A percentile compares a stretch with the other conserved stretches of the same genome.
Conservation (phyloP, 768 basidiomycete species). For the Boletus patriciae region DNA sequence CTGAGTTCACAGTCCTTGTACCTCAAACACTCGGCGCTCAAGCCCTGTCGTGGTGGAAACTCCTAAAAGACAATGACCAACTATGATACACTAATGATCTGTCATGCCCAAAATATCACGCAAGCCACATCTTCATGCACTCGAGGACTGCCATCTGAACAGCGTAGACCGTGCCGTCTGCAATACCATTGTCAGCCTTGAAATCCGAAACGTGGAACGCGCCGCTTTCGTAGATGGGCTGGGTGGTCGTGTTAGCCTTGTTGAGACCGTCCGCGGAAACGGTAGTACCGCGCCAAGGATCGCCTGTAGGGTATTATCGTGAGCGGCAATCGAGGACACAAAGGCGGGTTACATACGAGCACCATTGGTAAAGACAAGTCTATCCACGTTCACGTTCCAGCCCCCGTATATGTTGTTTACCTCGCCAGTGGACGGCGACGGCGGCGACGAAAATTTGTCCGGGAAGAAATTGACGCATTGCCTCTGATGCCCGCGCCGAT, state of each 20-base stretch:
- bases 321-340: not conserved
- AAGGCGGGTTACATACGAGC: conserved; percentile 43
- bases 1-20: too few relatives aligned
- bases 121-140: conserved; percentile 59
- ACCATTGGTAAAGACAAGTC: conserved; percentile 71
- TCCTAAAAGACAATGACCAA: too few relatives aligned
- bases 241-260: conserved; percentile 47
- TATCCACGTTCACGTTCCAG: conserved; percentile 58
- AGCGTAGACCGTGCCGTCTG: conserved; percentile 50
- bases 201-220: conserved; percentile 74
- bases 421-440: conserved; percentile 40
- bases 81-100: too few relatives aligned
- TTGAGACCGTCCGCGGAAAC: conserved; percentile 55
- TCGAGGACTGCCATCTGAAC: conserved; percentile 56
- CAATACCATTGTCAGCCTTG: conserved; percentile 36
- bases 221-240: conserved; percentile 57
- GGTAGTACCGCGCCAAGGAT: conserved; percentile 72
- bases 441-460: conserved; percentile 49
- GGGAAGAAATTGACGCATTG: conserved; percentile 72
- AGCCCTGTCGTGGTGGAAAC: too few relatives aligned
- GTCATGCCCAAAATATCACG: conserved; percentile 7
- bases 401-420: conserved; percentile 59
- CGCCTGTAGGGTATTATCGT: conserved; percentile 42
- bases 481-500: conserved; percentile 40
- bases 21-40: too few relatives aligned